phyloP scores from a whole-genome alignment of 495 filamentous ascomycete genomes.

The Penicillium ucsense region DNA sequence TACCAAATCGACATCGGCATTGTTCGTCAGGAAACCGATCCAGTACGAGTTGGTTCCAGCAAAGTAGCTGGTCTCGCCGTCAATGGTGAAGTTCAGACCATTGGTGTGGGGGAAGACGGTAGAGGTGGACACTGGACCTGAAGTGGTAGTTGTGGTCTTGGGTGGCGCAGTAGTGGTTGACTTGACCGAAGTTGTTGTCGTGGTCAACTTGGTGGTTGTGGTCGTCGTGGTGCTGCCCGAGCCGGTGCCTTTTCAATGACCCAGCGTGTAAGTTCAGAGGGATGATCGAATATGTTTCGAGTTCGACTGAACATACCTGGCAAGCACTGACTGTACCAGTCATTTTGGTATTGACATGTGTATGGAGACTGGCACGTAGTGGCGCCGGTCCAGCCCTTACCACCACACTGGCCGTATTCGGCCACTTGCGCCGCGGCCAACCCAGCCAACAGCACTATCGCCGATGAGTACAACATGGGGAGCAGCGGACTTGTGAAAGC shows the following conservation, averaged over 20 bases:
- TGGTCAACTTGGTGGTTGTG: constrained; percentile 1
- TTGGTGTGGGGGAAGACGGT: constrained; percentile 39
- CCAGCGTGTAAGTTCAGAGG: no score
- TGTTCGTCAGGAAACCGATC: constrained; percentile 57
- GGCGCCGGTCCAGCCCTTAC: constrained; percentile 16
- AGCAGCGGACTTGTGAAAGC: not conserved
- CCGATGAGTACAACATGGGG: constrained; percentile 1
- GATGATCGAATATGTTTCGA: no score
- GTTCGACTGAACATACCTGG: constrained; percentile 4
- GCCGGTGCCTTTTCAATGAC: not conserved
- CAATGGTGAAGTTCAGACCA: constrained; percentile 50
- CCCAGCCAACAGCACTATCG: constrained; percentile 10
- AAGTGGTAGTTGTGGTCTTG: constrained; percentile 3
- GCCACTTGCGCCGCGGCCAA: constrained; percentile 17
- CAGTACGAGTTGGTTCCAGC: constrained; percentile 69
- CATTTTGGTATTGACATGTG: constrained; percentile 23
- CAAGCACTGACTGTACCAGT: constrained; percentile 32
- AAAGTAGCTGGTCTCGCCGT: constrained; percentile 52
- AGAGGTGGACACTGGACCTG: constrained; percentile 5
- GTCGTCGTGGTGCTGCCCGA: constrained; percentile 6
- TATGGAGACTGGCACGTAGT: constrained; percentile 22
- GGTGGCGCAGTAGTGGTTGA: constrained; percentile 3
- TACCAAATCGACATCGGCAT: constrained; percentile 52
- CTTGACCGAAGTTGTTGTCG: constrained; percentile 2
- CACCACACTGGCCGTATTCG: constrained; percentile 29